A percentile compares a stretch with the other conserved stretches of the same genome.
Evolutionary conservation across 306 rosid genomes (phyloP).

Genomic region (Cucumis cinereus): DNA sequence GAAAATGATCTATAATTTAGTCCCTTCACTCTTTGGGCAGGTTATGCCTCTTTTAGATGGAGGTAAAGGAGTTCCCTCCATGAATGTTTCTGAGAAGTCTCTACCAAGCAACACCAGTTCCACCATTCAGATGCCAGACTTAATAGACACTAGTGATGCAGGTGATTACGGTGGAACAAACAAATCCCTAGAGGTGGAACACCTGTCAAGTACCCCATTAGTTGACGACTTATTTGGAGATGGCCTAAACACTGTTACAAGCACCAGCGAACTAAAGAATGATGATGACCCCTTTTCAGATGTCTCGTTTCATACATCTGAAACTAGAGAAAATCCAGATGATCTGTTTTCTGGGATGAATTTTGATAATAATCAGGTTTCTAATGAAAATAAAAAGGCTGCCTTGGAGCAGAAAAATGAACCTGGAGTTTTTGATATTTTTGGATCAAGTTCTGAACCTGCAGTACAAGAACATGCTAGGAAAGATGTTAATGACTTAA

Average conservation of each 20-base stretch:
- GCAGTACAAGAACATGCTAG: slow-evolving; percentile 27
- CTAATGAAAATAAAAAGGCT: slow-evolving; percentile 20
- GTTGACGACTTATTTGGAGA: slow-evolving; percentile 90
- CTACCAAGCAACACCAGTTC: slow-evolving; percentile 25
- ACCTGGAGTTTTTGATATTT: slow-evolving; percentile 53
- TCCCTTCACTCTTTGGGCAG: slow-evolving; percentile 35
- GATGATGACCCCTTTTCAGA: slow-evolving; percentile 90
- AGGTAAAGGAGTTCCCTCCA: slow-evolving; percentile 34
- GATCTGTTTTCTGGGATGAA: slow-evolving; percentile 80
- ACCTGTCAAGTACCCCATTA: slow-evolving; percentile 30
- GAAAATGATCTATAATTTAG: neutral
- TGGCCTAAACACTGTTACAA: slow-evolving; percentile 24
- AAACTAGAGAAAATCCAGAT: slow-evolving; percentile 40
- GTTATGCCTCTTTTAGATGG: slow-evolving; percentile 69
- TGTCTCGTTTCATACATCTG: slow-evolving; percentile 68
- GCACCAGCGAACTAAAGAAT: slow-evolving; percentile 34
- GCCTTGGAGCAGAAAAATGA: slow-evolving; percentile 26
- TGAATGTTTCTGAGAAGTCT: slow-evolving; percentile 37
- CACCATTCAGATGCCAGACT: slow-evolving; percentile 54
- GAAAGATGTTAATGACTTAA: slow-evolving; percentile 38
- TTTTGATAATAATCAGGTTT: slow-evolving; percentile 42
- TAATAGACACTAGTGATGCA: slow-evolving; percentile 76
- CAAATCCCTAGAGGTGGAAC: slow-evolving; percentile 20
- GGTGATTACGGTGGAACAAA: slow-evolving; percentile 21
- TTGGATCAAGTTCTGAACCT: slow-evolving; percentile 38